A percentile compares a stretch with the other conserved stretches of the same genome.
phyloP scores from a whole-genome alignment of 2,329 filamentous ascomycete species.

The Penicillium corylophilum region DNA sequence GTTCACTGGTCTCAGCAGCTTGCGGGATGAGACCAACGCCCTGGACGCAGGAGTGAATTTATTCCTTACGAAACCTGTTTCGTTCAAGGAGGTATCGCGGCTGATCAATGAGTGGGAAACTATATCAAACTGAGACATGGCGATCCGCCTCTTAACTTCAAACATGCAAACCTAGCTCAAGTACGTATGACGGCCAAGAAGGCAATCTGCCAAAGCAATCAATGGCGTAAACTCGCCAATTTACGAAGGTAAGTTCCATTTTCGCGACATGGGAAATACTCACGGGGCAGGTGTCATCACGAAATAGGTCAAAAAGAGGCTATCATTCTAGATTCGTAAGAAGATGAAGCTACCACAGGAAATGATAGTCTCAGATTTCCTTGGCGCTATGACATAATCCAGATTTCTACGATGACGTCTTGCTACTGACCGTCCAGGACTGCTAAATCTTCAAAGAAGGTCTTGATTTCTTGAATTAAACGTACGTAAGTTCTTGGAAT shows the following conservation, averaged over 20 bases:
- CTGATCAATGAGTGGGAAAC: slow-evolving; percentile 33
- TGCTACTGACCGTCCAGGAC: too few species aligned
- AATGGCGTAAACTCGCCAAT: neutral
- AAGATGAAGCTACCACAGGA: neutral
- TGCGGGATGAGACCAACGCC: slow-evolving; percentile 41
- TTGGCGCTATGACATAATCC: neutral
- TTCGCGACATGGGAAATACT: neutral
- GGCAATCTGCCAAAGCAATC: neutral
- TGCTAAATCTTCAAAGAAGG: too few species aligned
- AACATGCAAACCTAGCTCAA: neutral
- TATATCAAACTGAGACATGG: neutral
- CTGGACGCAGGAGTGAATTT: slow-evolving; percentile 43
- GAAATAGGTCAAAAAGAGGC: neutral
- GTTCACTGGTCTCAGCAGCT: slow-evolving; percentile 44
- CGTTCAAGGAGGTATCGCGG: slow-evolving; percentile 41
- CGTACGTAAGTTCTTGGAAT: too few species aligned
- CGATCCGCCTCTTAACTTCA: neutral
- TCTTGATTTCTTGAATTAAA: too few species aligned
- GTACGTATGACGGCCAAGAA: neutral
- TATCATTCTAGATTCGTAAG: neutral
- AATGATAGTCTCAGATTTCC: neutral
- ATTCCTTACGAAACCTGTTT: slow-evolving; percentile 48
- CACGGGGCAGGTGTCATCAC: neutral
- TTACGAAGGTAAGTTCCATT: neutral
- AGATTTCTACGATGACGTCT: too few species aligned